These are phyloP conservation scores for Fusarium hostae DNA, from an alignment of 2,329 filamentous ascomycete species.

Conservation along the genomic window DNA sequence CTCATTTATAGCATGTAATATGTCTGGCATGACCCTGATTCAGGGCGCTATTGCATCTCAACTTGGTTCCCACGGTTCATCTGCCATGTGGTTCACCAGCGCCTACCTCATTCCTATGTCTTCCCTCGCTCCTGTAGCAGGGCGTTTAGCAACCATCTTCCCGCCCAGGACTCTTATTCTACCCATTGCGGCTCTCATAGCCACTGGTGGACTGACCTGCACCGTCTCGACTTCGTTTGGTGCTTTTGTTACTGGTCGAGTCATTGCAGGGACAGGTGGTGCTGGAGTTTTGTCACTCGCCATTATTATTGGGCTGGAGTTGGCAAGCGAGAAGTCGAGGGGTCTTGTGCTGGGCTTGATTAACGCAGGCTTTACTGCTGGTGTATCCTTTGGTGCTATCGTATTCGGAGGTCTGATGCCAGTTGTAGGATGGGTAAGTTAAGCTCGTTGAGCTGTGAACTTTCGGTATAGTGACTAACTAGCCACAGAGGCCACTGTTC, in stretches of 20 bases:
- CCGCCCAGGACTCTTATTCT: constrained; percentile 74
- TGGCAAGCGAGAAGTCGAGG: constrained; percentile 72
- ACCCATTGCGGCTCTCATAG: constrained; percentile 66
- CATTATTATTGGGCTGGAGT: constrained; percentile 80
- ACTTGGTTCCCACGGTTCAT: constrained; percentile 76
- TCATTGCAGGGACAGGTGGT: constrained; percentile 74
- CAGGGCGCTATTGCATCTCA: constrained; percentile 82
- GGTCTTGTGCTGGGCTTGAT: constrained; percentile 80
- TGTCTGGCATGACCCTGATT: constrained; percentile 83
- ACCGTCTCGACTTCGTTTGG: constrained; percentile 68
- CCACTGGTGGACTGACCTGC: constrained; percentile 72
- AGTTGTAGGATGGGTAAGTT: constrained; percentile 74
- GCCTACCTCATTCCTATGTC: constrained; percentile 75
- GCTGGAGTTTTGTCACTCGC: constrained; percentile 79
- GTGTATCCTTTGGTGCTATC: constrained; percentile 77
- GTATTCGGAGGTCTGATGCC: constrained; percentile 74
- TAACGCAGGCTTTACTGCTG: constrained; percentile 78
- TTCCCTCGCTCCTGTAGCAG: constrained; percentile 73
- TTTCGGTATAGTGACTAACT: constrained; percentile 5
- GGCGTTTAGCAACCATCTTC: constrained; percentile 80
- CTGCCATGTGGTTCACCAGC: constrained; percentile 84
- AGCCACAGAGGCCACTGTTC: constrained; percentile 73
- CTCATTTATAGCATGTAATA: constrained; percentile 67
- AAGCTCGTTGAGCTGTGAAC: background rate
- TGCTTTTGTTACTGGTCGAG: constrained; percentile 75